Base-by-base conservation (phyloP, 768 basidiomycete genomes). In the Kwoniella dendrophila region DNA sequence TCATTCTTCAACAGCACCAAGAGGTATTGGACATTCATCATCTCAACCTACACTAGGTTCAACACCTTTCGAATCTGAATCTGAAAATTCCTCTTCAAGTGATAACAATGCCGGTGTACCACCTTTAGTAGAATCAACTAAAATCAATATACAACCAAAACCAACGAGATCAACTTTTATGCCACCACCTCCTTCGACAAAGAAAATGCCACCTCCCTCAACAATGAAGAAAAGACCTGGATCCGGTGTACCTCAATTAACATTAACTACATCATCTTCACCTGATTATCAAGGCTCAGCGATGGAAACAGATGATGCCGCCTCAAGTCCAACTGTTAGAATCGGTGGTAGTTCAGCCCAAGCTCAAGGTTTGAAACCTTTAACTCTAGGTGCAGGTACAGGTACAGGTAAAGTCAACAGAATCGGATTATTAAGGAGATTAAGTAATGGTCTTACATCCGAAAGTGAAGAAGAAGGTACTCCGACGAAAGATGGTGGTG, bases 391-490 rank as follows among this genome's bases (percentile, higher is more conserved):
- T 38, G 52, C 41, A 34, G 33, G 22, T 3, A 6, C 49, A 4
- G 57, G 44, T 20, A 63, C 27, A 8, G 47, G 49, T 0, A 32
- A 44, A n/a, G 43, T 48, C 4, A 50, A 36, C 32, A 61, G 71
- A 49, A 62, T 76, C 45, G 73, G 73, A 2, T 49, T 73, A 38
- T 40, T 76, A 44, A 48, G 73, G 33, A 62, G 71, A 14, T 54
- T 66, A 27, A 74, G 71, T 50, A 69, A 67, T 56, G 71, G 68
- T 24, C 57, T 47, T n/a, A 59, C 59, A 7, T 67, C 66, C 41
- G 71, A 68, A 44, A 75, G 73, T 48, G 77, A 77, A 49, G 74
- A 72, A 30, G 75, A 77, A 24, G 74, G 64, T 4, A 78, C 77
- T 16, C 77, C 77, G 7, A 78, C 77, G 6, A 77, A 77, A 54